Evolutionary conservation across 1,284 basidiomycete species (phyloP), one percentile per base, ranked within the genome.

Genomic region (Malassezia furfur): DNA sequence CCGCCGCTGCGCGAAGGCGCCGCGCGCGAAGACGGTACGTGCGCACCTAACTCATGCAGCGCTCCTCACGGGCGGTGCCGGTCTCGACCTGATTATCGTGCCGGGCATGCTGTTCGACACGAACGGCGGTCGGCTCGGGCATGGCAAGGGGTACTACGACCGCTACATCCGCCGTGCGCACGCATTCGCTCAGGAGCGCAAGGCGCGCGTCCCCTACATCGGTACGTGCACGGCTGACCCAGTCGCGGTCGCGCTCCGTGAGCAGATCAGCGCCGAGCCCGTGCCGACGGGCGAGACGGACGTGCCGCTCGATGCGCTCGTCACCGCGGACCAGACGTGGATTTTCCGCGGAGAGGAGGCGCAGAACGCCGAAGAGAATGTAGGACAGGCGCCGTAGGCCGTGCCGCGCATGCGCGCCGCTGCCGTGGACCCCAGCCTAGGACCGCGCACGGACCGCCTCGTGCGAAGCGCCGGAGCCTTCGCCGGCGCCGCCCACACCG

Each of bases 131-230:
- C 58, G 77, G 9, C 54, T 77, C 0, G 77, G 77, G 2, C 76
- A 77, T 52, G 77, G 77, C 17, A 65, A 75, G 40, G 77, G 77
- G 0, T 77, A 77, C 66, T 77, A 77, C 57, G 77, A 77, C 57
- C 70, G 75, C 31, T 76, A 76, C 54, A 47, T 75, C 5, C 31
- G 17, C 21, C 14, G 31, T 17, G 43, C 41, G 25, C 32, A 32
- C n/a, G 47, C 50, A 15, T 36, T 34, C 8, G 41, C 41, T 2
- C 19, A 22, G 32, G 30, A 31, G 28, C 41, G 14, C 15, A 35
- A 34, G 21, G 32, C 11, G 15, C 28, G 19, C 15, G 50, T 43
- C n/a, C 53, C 54, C 3, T 45, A 30, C 17, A 45, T 45, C 14
- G 25, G 43, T 45, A 45, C 43, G 43, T 31, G 10, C 9, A 6